Evolutionary conservation across 129 eudicot genomes (phyloP), one percentile per base, ranked within the genome.

Genomic region (Smallanthus sonchifolius): DNA sequence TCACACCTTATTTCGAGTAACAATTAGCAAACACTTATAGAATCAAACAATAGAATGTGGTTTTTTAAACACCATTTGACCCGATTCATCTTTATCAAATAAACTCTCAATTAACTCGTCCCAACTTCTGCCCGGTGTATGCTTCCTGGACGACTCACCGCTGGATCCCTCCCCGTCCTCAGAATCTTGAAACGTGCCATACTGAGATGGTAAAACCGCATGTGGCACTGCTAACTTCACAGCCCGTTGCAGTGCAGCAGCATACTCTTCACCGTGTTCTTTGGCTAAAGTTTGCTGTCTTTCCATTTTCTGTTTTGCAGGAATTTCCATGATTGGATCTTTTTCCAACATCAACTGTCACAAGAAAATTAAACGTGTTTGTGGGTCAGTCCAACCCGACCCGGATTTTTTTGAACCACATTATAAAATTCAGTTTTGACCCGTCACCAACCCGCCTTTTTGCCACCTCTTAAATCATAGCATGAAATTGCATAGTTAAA

Each of bases 271-370:
- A 6, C 78, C 77, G 35, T 90, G 96, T 71, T 90, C 98, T 80
- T 75, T 86, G 11, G 81, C 91, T 45, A 94, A 10, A 13, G 86
- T 81, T 72, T 88, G 67, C 65, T 88, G 96, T 62, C 97, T 48
- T 79, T 94, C 96, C 97, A 94, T 91, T 77, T 80, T 94, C 72
- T 94, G 97, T 51, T 85, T 66, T 76, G 84, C 44, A 36, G 99
- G 99, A 35, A 91, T 85, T 75, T 88, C 91, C 77, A 72, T 80
- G 5, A 79, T 77, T 6, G 80, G 84, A 72, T 93, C 91, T 69
- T 86, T 75, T 78, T 93, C 95, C 75, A 74, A 73, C 96, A 87
- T 91, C 80, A 93, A 74, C 98, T 93, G 67, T 38, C 36, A 44
- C 63, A 65, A 72, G 0, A 72, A 62, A 30, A 60, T 35, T 10